Conservation (phyloP, 345 rosid species). For the Brassica napus region Da-Ae NC_063448.1:51513001-51513500, state of each 20-base stretch:
- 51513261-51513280: conserved; percentile 38
- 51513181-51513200: neutral
- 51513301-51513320: conserved; percentile 64
- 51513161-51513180: neutral
- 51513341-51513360: conserved; percentile 82
- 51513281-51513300: conserved; percentile 73
- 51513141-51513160: conserved; percentile 6
- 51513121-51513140: neutral
- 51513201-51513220: neutral
- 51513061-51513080: conserved; percentile 66
- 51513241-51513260: neutral
- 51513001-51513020: neutral
- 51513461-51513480: conserved; percentile 52
- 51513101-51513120: conserved; percentile 50
- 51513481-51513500: conserved; percentile 53
- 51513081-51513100: conserved; percentile 78
- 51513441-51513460: conserved; percentile 4
- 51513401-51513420: neutral
- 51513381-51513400: conserved; percentile 53
- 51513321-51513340: conserved; percentile 62
- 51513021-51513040: neutral
- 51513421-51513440: neutral
- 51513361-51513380: conserved; percentile 75
- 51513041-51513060: conserved; percentile 63
- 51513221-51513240: neutral